Conservation (phyloP, 805 yeast genomes). For the Metschnikowia rubicola region DNA sequence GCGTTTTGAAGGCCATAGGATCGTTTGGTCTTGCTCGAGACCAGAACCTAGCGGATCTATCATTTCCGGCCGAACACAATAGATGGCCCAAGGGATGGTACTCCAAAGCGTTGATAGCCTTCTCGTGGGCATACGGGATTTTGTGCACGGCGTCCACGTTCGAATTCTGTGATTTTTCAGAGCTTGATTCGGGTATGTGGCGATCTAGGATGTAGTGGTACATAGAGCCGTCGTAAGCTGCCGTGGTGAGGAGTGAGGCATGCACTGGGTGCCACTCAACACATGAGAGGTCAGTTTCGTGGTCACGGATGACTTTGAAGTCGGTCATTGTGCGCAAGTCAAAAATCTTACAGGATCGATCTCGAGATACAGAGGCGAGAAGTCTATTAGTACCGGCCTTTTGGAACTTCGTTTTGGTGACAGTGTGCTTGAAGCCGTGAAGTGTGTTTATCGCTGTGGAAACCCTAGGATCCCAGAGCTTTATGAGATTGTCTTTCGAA, state of each 20-base stretch:
- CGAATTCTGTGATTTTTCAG: constrained; percentile 16
- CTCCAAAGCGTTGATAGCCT: constrained; percentile 83
- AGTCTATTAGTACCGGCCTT: constrained; percentile 69
- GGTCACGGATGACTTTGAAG: constrained; percentile 66
- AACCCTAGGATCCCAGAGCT: constrained; percentile 94
- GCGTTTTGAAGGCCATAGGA: constrained; percentile 75
- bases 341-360: constrained; percentile 80
- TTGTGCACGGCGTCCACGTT: constrained; percentile 46
- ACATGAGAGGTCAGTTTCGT: constrained; percentile 80
- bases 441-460: constrained; percentile 72
- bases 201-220: constrained; percentile 68
- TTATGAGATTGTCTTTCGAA: constrained; percentile 89
- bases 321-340: constrained; percentile 86
- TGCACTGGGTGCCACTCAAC: constrained; percentile 93
- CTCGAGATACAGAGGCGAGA: constrained; percentile 84
- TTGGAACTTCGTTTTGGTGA: constrained; percentile 82
- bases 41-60: constrained; percentile 92
- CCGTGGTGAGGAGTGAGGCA: constrained; percentile 72
- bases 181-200: constrained; percentile 35
- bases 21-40: constrained; percentile 89
- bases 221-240: constrained; percentile 86
- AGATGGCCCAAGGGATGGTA: constrained; percentile 95
- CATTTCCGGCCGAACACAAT: constrained; percentile 89
- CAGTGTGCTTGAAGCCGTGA: constrained; percentile 91
- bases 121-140: constrained; percentile 92